Base-by-base conservation (phyloP, 805 yeast genomes). In the Wickerhamiella occidentalis region DNA sequence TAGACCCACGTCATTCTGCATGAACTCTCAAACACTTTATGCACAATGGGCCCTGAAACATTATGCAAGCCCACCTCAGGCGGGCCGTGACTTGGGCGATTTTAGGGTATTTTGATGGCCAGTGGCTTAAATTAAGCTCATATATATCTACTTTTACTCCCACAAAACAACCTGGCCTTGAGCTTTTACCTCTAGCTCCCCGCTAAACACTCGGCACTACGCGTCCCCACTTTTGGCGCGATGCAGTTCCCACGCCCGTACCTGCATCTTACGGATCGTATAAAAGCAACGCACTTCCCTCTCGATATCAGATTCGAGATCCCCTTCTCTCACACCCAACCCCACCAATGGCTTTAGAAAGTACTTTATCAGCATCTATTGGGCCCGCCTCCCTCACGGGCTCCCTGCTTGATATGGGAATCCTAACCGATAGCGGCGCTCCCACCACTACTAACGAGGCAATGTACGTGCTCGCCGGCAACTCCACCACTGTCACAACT, bases 1-100 rank as follows among this genome's bases (percentile, higher is more conserved):
- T n/a, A n/a, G 28, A 38, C 28, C 42, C 9, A 21, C 42, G 42
- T 38, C 42, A 38, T 22, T 21, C 3, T 38, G 42, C 42, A 9
- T 18, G 21, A n/a, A 38, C n/a, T 21, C 42, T 38, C 42, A 38
- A 38, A 38, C 42, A 21, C 26, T 3, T 38, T 33, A 15, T 12
- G 38, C 38, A 33, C 19, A 7, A 15, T 33, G 5, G 15, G 19
- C 38, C 38, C 38, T 33, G 38, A 33, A 33, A 33, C 38, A 17
- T 17, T 19, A 33, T 33, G 38, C 38, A 33, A 33, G 38, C 38
- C 33, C 18, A 33, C 19, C 18, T 33, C 21, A 33, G 38, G 38
- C 38, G 38, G 38, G 38, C 26, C 26, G n/a, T n/a, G n/a, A n/a
- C n/a, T n/a, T n/a, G n/a, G n/a, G n/a, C n/a, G n/a, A n/a, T n/a